Percentiles rank a stretch among this genome's conserved stretches.
Evolutionary conservation across 345 rosid species (phyloP).

Genomic region (Bretschneidera sinensis): DNA sequence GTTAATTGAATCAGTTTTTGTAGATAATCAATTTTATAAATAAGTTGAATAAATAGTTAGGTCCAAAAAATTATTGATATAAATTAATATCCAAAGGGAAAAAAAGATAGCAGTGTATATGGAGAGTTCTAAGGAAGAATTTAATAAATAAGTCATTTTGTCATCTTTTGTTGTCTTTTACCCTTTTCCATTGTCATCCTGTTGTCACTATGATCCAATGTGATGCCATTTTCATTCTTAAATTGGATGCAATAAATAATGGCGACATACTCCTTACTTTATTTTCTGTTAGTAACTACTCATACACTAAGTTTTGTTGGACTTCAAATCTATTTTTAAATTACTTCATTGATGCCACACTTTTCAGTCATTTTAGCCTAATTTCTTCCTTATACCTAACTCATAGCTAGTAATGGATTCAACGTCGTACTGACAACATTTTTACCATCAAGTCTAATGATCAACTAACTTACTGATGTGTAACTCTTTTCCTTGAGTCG

Average conservation of each 20-base stretch:
- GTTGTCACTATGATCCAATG: conserved; percentile 15
- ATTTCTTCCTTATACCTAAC: neutral
- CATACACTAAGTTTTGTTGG: conserved; percentile 34
- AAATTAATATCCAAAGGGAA: neutral
- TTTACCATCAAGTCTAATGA: conserved; percentile 1
- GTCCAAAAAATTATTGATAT: neutral
- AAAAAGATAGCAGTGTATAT: conserved; percentile 13
- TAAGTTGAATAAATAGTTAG: neutral
- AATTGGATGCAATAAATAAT: conserved; percentile 15
- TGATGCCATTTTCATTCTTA: conserved; percentile 3
- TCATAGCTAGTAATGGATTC: too few relatives aligned
- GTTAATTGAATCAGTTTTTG: conserved; percentile 2
- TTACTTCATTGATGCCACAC: conserved; percentile 12
- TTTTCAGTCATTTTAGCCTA: neutral
- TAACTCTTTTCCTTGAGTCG: too few relatives aligned
- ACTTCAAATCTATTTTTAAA: conserved; percentile 6
- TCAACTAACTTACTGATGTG: too few relatives aligned
- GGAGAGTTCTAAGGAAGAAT: conserved; percentile 11
- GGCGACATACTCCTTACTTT: conserved; percentile 19
- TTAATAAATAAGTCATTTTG: conserved; percentile 12
- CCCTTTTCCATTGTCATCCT: conserved; percentile 16
- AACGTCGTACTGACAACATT: neutral
- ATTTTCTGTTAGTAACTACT: conserved; percentile 4
- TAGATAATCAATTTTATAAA: neutral
- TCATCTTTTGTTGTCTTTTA: conserved; percentile 10